A percentile compares a stretch with the other conserved stretches of the same genome.
Conservation (phyloP, 352 stramenopile species). For the Phytophthora uliginosa region DNA sequence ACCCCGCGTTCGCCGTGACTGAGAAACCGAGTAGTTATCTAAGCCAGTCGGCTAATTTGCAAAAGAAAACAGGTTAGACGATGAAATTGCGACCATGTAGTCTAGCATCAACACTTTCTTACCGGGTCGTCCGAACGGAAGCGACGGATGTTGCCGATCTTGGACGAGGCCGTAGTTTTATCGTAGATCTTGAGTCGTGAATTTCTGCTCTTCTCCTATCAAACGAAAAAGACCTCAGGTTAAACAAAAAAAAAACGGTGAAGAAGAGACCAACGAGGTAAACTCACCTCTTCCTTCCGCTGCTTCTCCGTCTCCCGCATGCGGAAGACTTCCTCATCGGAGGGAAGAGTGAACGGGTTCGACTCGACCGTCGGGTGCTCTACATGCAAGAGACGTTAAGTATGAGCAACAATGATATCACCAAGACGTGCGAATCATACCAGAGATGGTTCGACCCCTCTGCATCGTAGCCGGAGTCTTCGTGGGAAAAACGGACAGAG, state of each 20-base stretch:
- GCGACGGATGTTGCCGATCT: slow-evolving; percentile 84
- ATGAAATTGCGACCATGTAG: neutral
- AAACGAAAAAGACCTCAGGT: neutral
- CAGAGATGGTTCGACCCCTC: slow-evolving; percentile 31
- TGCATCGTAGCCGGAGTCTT: slow-evolving; percentile 26
- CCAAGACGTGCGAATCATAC: slow-evolving; percentile 2
- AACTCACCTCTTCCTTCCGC: slow-evolving; percentile 76
- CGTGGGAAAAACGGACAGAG: no score
- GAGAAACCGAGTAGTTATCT: slow-evolving; percentile 68
- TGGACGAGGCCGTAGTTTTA: slow-evolving; percentile 86
- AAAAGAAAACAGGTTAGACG: neutral
- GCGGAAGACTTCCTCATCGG: slow-evolving; percentile 95
- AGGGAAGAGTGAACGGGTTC: slow-evolving; percentile 94
- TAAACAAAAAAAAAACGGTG: neutral
- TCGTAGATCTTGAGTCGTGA: slow-evolving; percentile 91
- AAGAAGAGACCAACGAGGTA: neutral
- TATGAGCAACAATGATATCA: neutral
- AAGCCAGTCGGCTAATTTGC: slow-evolving; percentile 45
- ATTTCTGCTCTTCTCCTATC: slow-evolving; percentile 67
- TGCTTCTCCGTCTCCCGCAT: slow-evolving; percentile 94
- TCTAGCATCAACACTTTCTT: neutral
- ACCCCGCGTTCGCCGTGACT: slow-evolving; percentile 80
- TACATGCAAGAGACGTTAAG: slow-evolving; percentile 11
- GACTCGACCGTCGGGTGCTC: slow-evolving; percentile 56
- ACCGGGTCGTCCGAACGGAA: slow-evolving; percentile 78